phyloP scores from a whole-genome alignment of 305 asterid genomes.

The Fraxinus baroniana region DNA sequence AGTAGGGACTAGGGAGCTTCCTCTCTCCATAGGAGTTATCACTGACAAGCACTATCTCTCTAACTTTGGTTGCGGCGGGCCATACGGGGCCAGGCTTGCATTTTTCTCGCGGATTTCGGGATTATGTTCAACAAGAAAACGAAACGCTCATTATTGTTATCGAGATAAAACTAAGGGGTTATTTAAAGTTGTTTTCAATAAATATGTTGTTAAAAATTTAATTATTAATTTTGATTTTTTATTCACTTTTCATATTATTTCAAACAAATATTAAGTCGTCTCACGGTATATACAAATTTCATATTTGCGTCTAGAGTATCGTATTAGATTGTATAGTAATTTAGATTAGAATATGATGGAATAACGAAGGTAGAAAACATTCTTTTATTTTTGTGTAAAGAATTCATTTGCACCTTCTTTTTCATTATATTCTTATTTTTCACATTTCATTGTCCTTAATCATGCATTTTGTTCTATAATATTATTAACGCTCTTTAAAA shows the following conservation, averaged over 20 bases:
- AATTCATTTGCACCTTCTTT: background rate
- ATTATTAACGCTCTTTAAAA: background rate
- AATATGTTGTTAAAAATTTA: too few relatives aligned
- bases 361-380: background rate
- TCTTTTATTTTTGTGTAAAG: background rate
- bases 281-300: background rate
- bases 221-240: too few relatives aligned
- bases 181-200: background rate
- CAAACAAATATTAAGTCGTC: background rate
- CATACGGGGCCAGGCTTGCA: background rate
- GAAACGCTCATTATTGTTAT: background rate
- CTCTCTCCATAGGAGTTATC: background rate
- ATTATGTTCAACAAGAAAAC: background rate
- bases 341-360: background rate
- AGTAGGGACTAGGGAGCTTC: background rate
- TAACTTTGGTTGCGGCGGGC: background rate
- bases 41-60: background rate
- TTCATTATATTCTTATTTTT: too few relatives aligned
- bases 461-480: background rate
- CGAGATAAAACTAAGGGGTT: background rate
- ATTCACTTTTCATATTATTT: background rate
- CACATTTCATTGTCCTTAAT: background rate
- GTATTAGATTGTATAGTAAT: background rate
- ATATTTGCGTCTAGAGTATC: background rate
- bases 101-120: background rate